A percentile compares a stretch with the other conserved stretches of the same genome.
Conservation (phyloP, 805 yeast genomes). For the Candida ulmi region DNA sequence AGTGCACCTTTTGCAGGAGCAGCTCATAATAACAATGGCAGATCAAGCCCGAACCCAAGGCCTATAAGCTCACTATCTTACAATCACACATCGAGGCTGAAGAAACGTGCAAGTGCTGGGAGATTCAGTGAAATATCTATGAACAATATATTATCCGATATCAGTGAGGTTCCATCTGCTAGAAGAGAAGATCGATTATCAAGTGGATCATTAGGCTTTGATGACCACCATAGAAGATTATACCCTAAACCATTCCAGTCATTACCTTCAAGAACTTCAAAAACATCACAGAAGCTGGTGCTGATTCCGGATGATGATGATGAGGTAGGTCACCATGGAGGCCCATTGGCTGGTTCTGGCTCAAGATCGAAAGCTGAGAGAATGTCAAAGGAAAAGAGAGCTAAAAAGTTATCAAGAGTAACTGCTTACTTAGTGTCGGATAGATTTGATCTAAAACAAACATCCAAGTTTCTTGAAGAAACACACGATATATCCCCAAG, state of each 20-base stretch:
- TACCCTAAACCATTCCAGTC: conserved; percentile 47
- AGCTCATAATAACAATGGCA: conserved; percentile 22
- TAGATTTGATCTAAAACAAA: conserved; percentile 59
- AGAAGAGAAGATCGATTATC: conserved; percentile 40
- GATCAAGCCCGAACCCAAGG: conserved; percentile 3
- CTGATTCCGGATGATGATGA: conserved; percentile 61
- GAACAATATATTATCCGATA: conserved; percentile 68
- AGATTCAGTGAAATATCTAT: conserved; percentile 76
- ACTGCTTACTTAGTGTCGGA: conserved; percentile 92
- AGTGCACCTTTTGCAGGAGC: conserved; percentile 77
- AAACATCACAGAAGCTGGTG: conserved; percentile 80
- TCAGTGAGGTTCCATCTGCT: conserved; percentile 84
- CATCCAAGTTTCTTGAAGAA: conserved; percentile 57
- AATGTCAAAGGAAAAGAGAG: conserved; percentile 40
- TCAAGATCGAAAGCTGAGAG: conserved; percentile 40
- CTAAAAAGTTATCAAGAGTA: conserved; percentile 69
- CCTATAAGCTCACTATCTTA: background rate
- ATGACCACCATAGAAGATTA: conserved; percentile 11
- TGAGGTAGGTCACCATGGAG: conserved; percentile 7
- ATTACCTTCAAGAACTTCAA: conserved; percentile 73
- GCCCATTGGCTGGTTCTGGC: conserved; percentile 2
- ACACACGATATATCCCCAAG: conserved; percentile 84
- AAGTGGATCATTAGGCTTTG: conserved; percentile 22
- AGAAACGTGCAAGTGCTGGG: conserved; percentile 17
- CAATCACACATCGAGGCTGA: conserved; percentile 4